These are phyloP conservation scores for Cryphonectria japonica DNA, from an alignment of 2,329 filamentous ascomycete genomes.

Conservation along the genomic window DNA sequence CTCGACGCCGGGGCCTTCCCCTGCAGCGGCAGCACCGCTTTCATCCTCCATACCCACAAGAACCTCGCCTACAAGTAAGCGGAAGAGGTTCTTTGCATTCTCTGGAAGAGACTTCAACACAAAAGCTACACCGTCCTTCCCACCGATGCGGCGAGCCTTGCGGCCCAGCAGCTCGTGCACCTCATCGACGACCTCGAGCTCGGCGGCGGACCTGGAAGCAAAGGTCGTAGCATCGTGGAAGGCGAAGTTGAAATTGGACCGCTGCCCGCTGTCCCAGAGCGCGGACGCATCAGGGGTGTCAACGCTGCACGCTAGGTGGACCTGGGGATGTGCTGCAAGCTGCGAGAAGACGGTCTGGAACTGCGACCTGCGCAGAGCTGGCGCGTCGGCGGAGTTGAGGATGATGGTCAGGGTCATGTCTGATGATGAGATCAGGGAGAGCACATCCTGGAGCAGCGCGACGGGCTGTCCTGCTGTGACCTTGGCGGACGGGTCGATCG, in stretches of 20 bases:
- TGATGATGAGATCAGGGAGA: conserved; percentile 60
- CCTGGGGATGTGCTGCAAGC: conserved; percentile 72
- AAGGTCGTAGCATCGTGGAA: conserved; percentile 97
- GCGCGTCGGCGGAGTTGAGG: conserved; percentile 85
- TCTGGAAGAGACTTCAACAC: conserved; percentile 89
- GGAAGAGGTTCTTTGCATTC: conserved; percentile 87
- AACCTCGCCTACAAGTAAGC: conserved; percentile 82
- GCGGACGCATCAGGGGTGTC: conserved; percentile 88
- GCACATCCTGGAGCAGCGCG: conserved; percentile 69
- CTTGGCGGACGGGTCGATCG: conserved; percentile 57
- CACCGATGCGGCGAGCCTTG: conserved; percentile 77
- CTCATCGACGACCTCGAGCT: conserved; percentile 85
- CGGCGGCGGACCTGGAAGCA: conserved; percentile 65
- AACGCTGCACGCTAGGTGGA: conserved; percentile 77
- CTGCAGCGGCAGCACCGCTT: conserved; percentile 48
- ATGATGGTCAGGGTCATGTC: conserved; percentile 64
- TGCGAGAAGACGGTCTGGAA: conserved; percentile 75
- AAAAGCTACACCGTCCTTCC: conserved; percentile 88
- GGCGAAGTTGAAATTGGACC: conserved; percentile 80
- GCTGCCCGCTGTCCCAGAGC: conserved; percentile 87
- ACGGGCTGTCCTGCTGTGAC: conserved; percentile 65
- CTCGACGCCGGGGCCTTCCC: conserved; percentile 74
- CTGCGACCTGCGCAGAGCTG: conserved; percentile 70
- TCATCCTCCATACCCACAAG: conserved; percentile 70
- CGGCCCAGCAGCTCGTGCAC: conserved; percentile 86